Percentiles rank a stretch among this genome's conserved stretches.
Conservation (phyloP, 2,329 filamentous ascomycete species). For the Chrysoporthe puriensis region DNA sequence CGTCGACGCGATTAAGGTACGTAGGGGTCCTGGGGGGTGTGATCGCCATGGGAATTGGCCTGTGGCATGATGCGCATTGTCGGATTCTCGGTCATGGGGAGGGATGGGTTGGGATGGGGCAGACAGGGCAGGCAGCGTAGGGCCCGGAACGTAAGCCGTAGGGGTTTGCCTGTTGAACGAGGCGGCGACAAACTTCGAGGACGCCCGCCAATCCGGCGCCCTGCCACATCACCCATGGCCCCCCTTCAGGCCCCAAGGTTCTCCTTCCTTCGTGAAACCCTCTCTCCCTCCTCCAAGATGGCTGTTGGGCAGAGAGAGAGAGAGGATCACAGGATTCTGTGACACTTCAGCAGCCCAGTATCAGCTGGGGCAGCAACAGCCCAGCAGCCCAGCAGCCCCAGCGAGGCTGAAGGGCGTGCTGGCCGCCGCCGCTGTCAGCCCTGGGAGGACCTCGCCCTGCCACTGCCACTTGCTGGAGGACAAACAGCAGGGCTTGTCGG, state of each 20-base stretch:
- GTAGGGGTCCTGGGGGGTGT: too few species aligned
- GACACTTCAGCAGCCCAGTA: conserved; percentile 6
- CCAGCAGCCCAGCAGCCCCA: background rate
- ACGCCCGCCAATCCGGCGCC: background rate
- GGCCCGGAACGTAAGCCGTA: too few species aligned
- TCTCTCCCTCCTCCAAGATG: background rate
- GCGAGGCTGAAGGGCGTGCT: too few species aligned
- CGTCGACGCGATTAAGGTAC: too few species aligned
- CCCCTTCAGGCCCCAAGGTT: background rate
- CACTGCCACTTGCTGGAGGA: too few species aligned
- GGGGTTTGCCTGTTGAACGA: too few species aligned
- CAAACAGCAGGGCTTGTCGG: too few species aligned
- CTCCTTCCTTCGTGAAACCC: background rate
- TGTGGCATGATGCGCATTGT: too few species aligned
- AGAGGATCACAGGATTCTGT: conserved; percentile 6
- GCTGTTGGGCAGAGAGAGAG: background rate
- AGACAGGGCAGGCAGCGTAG: too few species aligned
- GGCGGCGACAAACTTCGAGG: background rate
- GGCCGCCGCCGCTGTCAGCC: background rate
- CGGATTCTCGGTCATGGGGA: too few species aligned
- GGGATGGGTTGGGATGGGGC: too few species aligned
- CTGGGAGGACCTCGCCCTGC: background rate
- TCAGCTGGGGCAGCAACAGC: background rate
- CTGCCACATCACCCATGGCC: background rate
- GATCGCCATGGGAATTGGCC: too few species aligned